These are phyloP conservation scores for Diospyros lotus DNA, from an alignment of 148 eudicot genomes.

Conservation along the genomic window DNA sequence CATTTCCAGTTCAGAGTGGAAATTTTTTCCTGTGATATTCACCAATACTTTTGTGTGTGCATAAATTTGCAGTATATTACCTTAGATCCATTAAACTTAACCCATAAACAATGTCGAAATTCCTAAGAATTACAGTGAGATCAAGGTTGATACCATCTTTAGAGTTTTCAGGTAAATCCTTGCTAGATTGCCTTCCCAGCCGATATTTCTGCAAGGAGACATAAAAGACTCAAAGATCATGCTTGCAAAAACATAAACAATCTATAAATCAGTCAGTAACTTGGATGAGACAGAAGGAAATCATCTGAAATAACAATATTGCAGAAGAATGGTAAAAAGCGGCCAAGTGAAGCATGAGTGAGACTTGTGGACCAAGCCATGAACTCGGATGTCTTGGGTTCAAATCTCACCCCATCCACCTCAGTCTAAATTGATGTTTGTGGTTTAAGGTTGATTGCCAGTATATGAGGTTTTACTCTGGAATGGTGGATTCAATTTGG, in stretches of 20 bases:
- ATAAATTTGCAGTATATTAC: no score
- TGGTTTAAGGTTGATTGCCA: no score
- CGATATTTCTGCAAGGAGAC: conserved; percentile 33
- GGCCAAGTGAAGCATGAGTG: no score
- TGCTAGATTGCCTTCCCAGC: conserved; percentile 38
- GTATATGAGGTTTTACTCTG: no score
- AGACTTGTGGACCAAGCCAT: no score
- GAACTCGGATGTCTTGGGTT: no score
- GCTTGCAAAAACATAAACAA: not conserved
- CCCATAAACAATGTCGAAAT: not conserved
- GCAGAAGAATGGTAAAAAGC: not conserved
- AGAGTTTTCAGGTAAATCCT: conserved; percentile 28
- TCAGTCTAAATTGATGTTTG: no score
- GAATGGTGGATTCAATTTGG: no score
- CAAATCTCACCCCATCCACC: no score
- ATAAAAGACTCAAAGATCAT: conserved; percentile 10
- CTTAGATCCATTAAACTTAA: not conserved
- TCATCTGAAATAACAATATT: not conserved
- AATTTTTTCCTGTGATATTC: not conserved
- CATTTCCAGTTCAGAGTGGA: not conserved
- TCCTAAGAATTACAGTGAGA: not conserved
- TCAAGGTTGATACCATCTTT: conserved; percentile 29
- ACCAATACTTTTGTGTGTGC: not conserved
- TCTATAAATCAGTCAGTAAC: not conserved
- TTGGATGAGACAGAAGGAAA: not conserved